Evolutionary conservation across 306 rosid genomes (phyloP), one percentile per base, ranked within the genome.

Genomic region (Citrullus colocynthis): DNA sequence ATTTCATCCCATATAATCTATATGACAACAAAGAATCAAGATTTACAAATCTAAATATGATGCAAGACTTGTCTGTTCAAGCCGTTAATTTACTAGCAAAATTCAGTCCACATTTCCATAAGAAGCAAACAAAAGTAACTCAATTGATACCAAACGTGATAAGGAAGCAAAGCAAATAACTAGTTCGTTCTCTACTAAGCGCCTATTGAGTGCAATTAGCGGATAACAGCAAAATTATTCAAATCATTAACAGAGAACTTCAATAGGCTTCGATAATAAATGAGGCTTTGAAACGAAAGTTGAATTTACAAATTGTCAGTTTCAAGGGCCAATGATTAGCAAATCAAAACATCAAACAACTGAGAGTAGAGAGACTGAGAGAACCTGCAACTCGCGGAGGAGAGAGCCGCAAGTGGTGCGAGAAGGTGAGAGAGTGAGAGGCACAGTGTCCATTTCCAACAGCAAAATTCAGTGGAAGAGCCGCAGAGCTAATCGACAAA

Each of bases 401-500:
- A 94, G 95, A 57, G 98, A 94, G 70, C 92, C 96, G 79, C 98
- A 94, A 75, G 98, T 92, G 41, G 97, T 91, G 71, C 91, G 95
- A 81, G 98, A 86, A 37, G 97, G 91, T 28, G 94, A 91, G 67
- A 86, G 18, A 18, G 91, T 80, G 54, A 86, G 86, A 30, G 80
- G 83, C 49, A 70, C 32, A 59, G 83, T 30, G 30, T 82, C 61
- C 96, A 91, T 90, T 82, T 55, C 34, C 78, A n/a, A 28, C 76
- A 16, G 32, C 16, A 63, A 64, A 37, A 58, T 16, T 52, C 37
- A 80, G 71, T 30, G 21, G 21, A 18, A 55, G 37, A 66, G 21
- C 9, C 60, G 32, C 44, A 78, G 55, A 49, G 57, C 76, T 66
- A 61, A n/a, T 41, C 42, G 74, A 36, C 18, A 41, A 42, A 67